These are phyloP conservation scores for Sarocladiaceae sp. DNA, from an alignment of 2,329 filamentous ascomycete genomes.

Conservation along the genomic window DNA sequence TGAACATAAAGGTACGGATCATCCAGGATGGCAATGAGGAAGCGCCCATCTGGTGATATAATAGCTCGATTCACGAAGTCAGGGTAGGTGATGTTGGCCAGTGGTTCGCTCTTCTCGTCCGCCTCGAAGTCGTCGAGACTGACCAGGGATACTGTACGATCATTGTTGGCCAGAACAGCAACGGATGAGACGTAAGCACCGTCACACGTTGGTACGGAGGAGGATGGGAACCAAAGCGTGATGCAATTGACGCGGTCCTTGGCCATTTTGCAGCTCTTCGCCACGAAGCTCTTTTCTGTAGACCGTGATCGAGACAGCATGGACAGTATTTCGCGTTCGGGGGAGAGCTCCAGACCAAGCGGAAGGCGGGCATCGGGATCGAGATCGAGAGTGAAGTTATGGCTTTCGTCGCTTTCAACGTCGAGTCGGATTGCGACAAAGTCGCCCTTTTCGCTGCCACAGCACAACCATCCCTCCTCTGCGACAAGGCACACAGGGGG, in stretches of 20 bases:
- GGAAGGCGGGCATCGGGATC: slow-evolving; percentile 29
- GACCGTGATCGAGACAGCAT: slow-evolving; percentile 34
- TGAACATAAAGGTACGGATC: slow-evolving; percentile 85
- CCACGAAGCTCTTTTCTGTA: slow-evolving; percentile 40
- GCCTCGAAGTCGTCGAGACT: slow-evolving; percentile 59
- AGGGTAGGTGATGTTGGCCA: slow-evolving; percentile 70
- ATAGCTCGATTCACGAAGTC: slow-evolving; percentile 90
- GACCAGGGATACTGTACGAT: slow-evolving; percentile 82
- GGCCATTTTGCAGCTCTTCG: slow-evolving; percentile 51
- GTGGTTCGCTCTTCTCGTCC: slow-evolving; percentile 44
- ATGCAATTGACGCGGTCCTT: slow-evolving; percentile 63
- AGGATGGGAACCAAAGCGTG: slow-evolving; percentile 54
- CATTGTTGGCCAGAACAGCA: slow-evolving; percentile 85
- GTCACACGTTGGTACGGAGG: slow-evolving; percentile 17
- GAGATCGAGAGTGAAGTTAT: slow-evolving; percentile 18
- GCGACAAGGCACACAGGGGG: slow-evolving; percentile 87
- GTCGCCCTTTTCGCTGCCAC: slow-evolving; percentile 83
- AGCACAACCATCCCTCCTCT: slow-evolving; percentile 82
- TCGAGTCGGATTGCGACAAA: slow-evolving; percentile 73
- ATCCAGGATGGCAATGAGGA: slow-evolving; percentile 83
- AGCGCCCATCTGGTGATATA: slow-evolving; percentile 82
- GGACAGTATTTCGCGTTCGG: slow-evolving; percentile 29
- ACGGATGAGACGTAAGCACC: slow-evolving; percentile 49
- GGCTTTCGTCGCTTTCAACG: slow-evolving; percentile 26
- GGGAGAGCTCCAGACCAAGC: slow-evolving; percentile 21